Percentiles rank a stretch among this genome's conserved stretches.
phyloP scores from a whole-genome alignment of 768 basidiomycete genomes.

The Xerocomellus intermedius region DNA sequence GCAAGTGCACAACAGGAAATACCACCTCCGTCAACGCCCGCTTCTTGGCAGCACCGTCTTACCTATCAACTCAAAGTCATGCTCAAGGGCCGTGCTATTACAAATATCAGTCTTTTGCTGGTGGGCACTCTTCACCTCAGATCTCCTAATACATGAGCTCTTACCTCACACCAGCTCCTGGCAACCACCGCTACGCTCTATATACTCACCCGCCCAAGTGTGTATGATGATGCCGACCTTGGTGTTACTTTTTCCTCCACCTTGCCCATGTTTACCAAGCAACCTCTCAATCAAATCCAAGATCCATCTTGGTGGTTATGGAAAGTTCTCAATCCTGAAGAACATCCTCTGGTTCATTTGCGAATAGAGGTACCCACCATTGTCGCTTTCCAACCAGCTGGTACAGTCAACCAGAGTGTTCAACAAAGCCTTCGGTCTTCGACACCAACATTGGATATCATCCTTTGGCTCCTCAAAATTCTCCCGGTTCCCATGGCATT shows the following conservation, averaged over 20 bases:
- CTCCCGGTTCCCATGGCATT: constrained; percentile 80
- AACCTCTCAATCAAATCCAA: constrained; percentile 30
- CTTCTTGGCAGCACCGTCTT: constrained; percentile 34
- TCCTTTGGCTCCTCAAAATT: constrained; percentile 79
- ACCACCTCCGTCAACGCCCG: constrained; percentile 16
- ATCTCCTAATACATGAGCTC: not conserved
- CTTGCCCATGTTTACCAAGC: constrained; percentile 36
- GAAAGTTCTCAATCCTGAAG: constrained; percentile 71
- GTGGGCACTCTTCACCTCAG: constrained; percentile 39
- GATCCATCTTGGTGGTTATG: constrained; percentile 70
- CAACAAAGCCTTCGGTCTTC: constrained; percentile 42
- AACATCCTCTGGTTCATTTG: constrained; percentile 66
- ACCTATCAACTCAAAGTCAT: constrained; percentile 37
- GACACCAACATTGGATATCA: constrained; percentile 49
- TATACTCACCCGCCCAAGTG: constrained; percentile 60
- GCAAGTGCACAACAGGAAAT: constrained; percentile 26
- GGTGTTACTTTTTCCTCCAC: constrained; percentile 15
- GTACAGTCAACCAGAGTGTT: constrained; percentile 23
- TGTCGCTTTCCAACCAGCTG: constrained; percentile 58
- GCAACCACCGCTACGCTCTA: constrained; percentile 76
- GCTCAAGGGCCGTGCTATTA: constrained; percentile 65
- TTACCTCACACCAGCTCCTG: constrained; percentile 52
- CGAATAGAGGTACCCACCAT: constrained; percentile 79
- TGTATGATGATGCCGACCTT: constrained; percentile 28
- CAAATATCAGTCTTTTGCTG: constrained; percentile 78